A percentile compares a stretch with the other conserved stretches of the same genome.
phyloP scores from a whole-genome alignment of 768 basidiomycete genomes.

The Serendipita sp. region DNA sequence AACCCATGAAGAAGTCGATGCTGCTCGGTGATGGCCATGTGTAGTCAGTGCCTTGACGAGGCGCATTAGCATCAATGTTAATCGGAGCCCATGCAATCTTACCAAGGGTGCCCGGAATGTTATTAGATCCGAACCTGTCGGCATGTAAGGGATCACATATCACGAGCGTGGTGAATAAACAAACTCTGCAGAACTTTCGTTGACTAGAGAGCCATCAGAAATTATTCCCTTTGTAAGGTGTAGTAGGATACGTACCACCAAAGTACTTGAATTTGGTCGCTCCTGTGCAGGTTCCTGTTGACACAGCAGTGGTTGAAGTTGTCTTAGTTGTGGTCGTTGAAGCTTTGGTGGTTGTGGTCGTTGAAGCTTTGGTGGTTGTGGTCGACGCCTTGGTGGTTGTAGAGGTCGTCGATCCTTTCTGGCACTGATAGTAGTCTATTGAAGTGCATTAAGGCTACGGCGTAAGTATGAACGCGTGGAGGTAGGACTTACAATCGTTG shows the following conservation, averaged over 20 bases:
- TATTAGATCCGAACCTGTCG: neutral
- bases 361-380: conserved; percentile 17
- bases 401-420: conserved; percentile 20
- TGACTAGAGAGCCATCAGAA: conserved; percentile 21
- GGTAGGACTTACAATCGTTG: conserved; percentile 27
- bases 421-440: neutral
- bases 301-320: conserved; percentile 7
- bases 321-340: conserved; percentile 14
- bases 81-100: no score
- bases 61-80: no score
- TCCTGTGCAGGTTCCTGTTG: conserved; percentile 22
- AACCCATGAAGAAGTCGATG: neutral
- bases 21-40: conserved; percentile 29
- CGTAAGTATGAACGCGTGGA: neutral
- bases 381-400: conserved; percentile 14
- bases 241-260: conserved; percentile 19
- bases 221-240: no score
- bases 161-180: conserved; percentile 36
- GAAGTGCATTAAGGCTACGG: neutral
- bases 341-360: conserved; percentile 14
- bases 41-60: conserved; percentile 19
- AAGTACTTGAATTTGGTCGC: conserved; percentile 45
- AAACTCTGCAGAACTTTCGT: conserved; percentile 48
- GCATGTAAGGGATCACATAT: conserved; percentile 13
- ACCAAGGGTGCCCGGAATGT: no score